These are phyloP conservation scores for Ogataea ganodermae DNA, from an alignment of 805 yeast genomes.

Conservation along the genomic window DNA sequence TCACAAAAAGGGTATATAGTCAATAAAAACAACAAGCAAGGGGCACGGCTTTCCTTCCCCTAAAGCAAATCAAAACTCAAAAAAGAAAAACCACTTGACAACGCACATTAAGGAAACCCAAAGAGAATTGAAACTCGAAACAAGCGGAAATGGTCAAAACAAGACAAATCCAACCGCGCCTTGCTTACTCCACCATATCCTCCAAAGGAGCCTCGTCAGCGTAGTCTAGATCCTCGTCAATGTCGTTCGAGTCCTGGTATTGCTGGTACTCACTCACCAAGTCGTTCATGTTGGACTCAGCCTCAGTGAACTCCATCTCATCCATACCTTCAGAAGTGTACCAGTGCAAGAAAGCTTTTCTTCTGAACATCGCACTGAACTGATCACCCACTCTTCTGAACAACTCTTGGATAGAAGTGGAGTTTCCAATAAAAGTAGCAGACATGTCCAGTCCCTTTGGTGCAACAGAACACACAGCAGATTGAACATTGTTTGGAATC, in stretches of 20 bases:
- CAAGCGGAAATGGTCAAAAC: constrained; percentile 11
- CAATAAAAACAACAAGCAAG: constrained; percentile 1
- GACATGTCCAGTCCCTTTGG: constrained; percentile 85
- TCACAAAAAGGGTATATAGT: constrained; percentile 11
- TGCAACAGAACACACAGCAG: constrained; percentile 89
- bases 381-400: constrained; percentile 89
- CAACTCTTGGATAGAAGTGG: constrained; percentile 89
- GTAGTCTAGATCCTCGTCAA: constrained; percentile 73
- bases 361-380: constrained; percentile 88
- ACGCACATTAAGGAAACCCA: constrained; percentile 18
- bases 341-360: constrained; percentile 96
- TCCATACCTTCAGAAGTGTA: constrained; percentile 96
- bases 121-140: constrained; percentile 14
- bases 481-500: constrained; percentile 95
- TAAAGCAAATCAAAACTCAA: constrained; percentile 10
- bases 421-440: constrained; percentile 91
- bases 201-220: constrained; percentile 65
- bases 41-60: background rate
- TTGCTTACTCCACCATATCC: constrained; percentile 40
- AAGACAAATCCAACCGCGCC: constrained; percentile 8
- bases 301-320: constrained; percentile 90
- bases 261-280: constrained; percentile 89
- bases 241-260: constrained; percentile 80
- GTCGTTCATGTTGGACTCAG: constrained; percentile 88
- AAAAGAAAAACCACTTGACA: constrained; percentile 16